Conservation (phyloP, 129 eudicot genomes). For the Helianthus tuberosus region DNA sequence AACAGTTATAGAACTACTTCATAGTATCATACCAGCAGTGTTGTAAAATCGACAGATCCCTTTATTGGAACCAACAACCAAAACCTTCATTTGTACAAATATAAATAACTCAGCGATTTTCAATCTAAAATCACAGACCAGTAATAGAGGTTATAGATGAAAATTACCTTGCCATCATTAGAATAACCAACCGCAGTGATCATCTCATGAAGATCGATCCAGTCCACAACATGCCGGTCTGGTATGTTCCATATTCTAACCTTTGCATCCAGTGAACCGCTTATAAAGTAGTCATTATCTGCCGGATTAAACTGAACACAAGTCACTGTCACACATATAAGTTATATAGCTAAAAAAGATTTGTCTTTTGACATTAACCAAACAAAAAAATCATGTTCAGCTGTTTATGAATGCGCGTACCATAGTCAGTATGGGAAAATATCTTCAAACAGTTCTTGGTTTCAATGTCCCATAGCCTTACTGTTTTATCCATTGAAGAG, state of each 20-base stretch:
- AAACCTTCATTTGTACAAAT: slow-evolving; percentile 54
- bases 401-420: slow-evolving; percentile 21
- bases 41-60: slow-evolving; percentile 70
- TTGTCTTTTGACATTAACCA: background rate
- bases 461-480: slow-evolving; percentile 42
- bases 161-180: slow-evolving; percentile 43
- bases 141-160: background rate
- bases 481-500: slow-evolving; percentile 55
- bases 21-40: slow-evolving; percentile 70
- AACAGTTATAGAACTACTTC: slow-evolving; percentile 3
- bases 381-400: background rate
- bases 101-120: background rate
- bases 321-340: slow-evolving; percentile 41
- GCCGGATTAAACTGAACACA: slow-evolving; percentile 49
- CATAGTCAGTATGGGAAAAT: slow-evolving; percentile 46
- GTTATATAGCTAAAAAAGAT: background rate
- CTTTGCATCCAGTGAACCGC: slow-evolving; percentile 49
- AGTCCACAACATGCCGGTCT: slow-evolving; percentile 41
- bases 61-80: slow-evolving; percentile 71
- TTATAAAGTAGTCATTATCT: slow-evolving; percentile 37
- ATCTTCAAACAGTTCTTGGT: slow-evolving; percentile 37
- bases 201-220: slow-evolving; percentile 46
- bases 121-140: slow-evolving; percentile 1
- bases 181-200: slow-evolving; percentile 46
- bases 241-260: slow-evolving; percentile 52